These are phyloP conservation scores for Hymenoscyphus fructigenus DNA, from an alignment of 2,329 filamentous ascomycete genomes.

Conservation along the genomic window DNA sequence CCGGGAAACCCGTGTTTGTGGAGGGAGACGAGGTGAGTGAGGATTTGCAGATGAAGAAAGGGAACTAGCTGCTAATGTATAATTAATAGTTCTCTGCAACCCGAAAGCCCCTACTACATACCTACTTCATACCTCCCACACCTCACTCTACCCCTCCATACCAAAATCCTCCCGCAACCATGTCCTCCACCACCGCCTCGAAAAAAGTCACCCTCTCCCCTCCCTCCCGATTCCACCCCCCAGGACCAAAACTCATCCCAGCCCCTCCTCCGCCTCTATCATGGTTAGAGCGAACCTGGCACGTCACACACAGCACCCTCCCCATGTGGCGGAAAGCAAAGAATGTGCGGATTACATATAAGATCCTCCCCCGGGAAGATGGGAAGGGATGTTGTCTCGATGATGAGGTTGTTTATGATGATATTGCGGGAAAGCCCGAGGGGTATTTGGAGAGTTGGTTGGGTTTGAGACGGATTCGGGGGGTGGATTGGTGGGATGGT, in stretches of 20 bases:
- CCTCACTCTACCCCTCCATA: neutral
- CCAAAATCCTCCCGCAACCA: slow-evolving; percentile 23
- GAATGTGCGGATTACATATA: slow-evolving; percentile 81
- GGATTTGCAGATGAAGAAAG: no score
- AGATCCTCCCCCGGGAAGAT: slow-evolving; percentile 42
- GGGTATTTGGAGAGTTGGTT: slow-evolving; percentile 45
- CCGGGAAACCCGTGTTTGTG: no score
- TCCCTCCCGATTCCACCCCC: slow-evolving; percentile 6
- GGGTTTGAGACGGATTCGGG: slow-evolving; percentile 60
- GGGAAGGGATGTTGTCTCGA: slow-evolving; percentile 49
- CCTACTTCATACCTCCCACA: neutral
- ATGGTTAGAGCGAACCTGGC: slow-evolving; percentile 68
- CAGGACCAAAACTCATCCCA: neutral
- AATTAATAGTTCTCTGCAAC: neutral
- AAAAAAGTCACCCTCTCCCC: slow-evolving; percentile 1
- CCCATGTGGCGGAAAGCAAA: slow-evolving; percentile 77
- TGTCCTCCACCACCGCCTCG: neutral
- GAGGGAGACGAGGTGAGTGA: no score
- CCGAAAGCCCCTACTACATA: neutral
- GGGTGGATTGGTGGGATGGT: slow-evolving; percentile 56
- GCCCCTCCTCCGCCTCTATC: slow-evolving; percentile 46
- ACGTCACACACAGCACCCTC: slow-evolving; percentile 73
- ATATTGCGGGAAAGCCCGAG: slow-evolving; percentile 7
- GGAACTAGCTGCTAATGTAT: no score
- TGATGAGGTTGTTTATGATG: slow-evolving; percentile 69